Base-by-base conservation (phyloP, 371 early-diverging fungal genomes). In the Blastocladiella emersonii region DNA sequence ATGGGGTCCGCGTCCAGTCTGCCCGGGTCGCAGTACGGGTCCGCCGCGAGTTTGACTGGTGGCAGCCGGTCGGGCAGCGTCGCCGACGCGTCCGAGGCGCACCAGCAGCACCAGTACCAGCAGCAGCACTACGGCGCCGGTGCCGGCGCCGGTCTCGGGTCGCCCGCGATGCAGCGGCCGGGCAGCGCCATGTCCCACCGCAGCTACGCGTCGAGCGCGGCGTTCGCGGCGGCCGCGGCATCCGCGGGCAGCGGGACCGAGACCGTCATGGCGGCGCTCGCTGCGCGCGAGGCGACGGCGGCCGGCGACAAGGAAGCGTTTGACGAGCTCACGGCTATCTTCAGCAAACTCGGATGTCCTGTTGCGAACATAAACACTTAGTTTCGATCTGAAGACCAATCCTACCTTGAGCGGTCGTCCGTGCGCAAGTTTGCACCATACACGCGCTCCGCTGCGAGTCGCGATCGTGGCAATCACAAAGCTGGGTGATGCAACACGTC, bases 251-350 rank as follows among this genome's bases (percentile, higher is more conserved):
- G 5, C 51, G 51, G 25, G 25, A 30, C 10, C 2, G 25, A 3
- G 30, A 25, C 51, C 51, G 51, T 51, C 2, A 6, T 25, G 30
- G 51, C 51, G 51, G 25, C 51, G 51, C 10, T 21, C 19, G 45
- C 19, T 3, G 5, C 12, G 21, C 10, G 4, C 19, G 30, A 13
- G 10, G 15, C 34, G 37, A 10, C 15, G 30, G 37, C 15, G 3
- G 21, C 5, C 3, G 56, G 12, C 35, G 19, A 56, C 34, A 56
- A 10, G 3, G 56, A 35, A 21, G 15, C 30, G 10, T 30, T 30
- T 21, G 45, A 35, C 65, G 62, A 27, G 34, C 64, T 90, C 57
- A 80, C 79, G 3, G 77, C 76, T 30, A 91, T 91, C 57, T 91
- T 89, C 66, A 73, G 71, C 15, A 80, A 83, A n/a, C n/a, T n/a